phyloP scores from a whole-genome alignment of 352 stramenopile species.

The Globisporangium barbulae region DNA sequence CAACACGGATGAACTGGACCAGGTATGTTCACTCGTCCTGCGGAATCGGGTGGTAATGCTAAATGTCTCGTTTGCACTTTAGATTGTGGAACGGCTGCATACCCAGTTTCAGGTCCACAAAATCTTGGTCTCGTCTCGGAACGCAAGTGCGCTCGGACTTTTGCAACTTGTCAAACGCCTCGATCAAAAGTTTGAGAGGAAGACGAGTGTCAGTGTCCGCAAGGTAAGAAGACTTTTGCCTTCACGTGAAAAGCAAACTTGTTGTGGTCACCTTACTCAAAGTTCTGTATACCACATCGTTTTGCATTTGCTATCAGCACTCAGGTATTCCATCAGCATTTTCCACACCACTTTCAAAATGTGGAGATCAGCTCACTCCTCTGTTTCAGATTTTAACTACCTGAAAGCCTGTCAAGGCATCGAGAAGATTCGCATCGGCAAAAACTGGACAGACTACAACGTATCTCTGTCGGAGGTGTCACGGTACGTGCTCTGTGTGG shows the following conservation, averaged over 20 bases:
- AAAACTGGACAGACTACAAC: slow-evolving; percentile 25
- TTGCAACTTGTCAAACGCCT: slow-evolving; percentile 65
- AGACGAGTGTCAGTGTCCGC: slow-evolving; percentile 52
- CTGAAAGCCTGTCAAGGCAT: slow-evolving; percentile 69
- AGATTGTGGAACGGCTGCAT: slow-evolving; percentile 61
- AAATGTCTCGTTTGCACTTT: background rate
- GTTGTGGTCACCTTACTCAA: background rate
- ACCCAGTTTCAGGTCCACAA: slow-evolving; percentile 74
- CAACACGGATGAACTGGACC: slow-evolving; percentile 36
- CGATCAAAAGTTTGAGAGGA: slow-evolving; percentile 41
- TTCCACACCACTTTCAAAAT: background rate
- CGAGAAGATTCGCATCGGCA: slow-evolving; percentile 58
- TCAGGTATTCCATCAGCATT: background rate
- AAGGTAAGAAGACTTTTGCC: slow-evolving; percentile 39
- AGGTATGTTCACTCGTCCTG: slow-evolving; percentile 25
- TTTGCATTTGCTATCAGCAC: slow-evolving; percentile 2
- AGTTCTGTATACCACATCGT: background rate
- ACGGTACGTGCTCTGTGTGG: slow-evolving; percentile 9
- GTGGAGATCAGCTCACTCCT: background rate
- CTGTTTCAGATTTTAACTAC: slow-evolving; percentile 67
- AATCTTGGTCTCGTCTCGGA: slow-evolving; percentile 63
- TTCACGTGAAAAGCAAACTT: background rate
- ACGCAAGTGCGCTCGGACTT: slow-evolving; percentile 58
- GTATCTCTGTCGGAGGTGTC: slow-evolving; percentile 24
- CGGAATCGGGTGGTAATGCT: background rate